Evolutionary conservation across 2,329 filamentous ascomycete species (phyloP).

Genomic region (Exutisphaerella laricina): DNA sequence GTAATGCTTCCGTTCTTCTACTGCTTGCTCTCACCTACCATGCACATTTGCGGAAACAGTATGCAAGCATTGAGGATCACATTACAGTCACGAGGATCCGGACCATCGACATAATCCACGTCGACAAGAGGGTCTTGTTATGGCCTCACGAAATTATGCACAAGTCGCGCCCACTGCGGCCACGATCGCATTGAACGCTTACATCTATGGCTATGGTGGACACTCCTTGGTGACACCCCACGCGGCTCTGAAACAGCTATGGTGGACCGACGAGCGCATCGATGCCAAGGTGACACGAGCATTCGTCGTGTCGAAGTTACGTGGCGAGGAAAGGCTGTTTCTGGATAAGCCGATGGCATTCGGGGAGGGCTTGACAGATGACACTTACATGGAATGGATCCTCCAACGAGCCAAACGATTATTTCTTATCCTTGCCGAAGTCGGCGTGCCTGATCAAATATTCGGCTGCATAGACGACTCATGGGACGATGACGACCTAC

Average conservation of each 20-base stretch:
- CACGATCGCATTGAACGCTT: conserved; percentile 44
- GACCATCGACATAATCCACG: neutral
- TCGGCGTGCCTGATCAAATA: conserved; percentile 66
- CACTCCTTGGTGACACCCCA: conserved; percentile 48
- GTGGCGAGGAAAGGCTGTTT: conserved; percentile 56
- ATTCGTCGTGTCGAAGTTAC: conserved; percentile 61
- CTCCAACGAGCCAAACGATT: conserved; percentile 61
- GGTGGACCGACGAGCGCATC: conserved; percentile 68
- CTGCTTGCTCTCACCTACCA: conserved; percentile 3
- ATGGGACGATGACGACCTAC: conserved; percentile 71
- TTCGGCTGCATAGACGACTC: conserved; percentile 69
- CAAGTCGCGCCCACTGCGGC: conserved; percentile 33
- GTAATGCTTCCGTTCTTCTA: neutral
- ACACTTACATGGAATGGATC: conserved; percentile 76
- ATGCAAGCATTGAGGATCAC: conserved; percentile 4
- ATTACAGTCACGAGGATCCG: neutral
- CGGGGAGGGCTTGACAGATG: conserved; percentile 62
- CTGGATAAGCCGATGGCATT: conserved; percentile 61
- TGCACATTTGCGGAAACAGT: conserved; percentile 11
- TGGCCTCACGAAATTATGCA: conserved; percentile 34
- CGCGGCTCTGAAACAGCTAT: conserved; percentile 48
- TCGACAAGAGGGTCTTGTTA: conserved; percentile 8
- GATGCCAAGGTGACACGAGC: conserved; percentile 62
- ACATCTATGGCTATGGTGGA: conserved; percentile 47
- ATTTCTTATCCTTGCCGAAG: conserved; percentile 65